A percentile compares a stretch with the other conserved stretches of the same genome.
Conservation (phyloP, 352 stramenopile species). For the Globisporangium solare region DNA sequence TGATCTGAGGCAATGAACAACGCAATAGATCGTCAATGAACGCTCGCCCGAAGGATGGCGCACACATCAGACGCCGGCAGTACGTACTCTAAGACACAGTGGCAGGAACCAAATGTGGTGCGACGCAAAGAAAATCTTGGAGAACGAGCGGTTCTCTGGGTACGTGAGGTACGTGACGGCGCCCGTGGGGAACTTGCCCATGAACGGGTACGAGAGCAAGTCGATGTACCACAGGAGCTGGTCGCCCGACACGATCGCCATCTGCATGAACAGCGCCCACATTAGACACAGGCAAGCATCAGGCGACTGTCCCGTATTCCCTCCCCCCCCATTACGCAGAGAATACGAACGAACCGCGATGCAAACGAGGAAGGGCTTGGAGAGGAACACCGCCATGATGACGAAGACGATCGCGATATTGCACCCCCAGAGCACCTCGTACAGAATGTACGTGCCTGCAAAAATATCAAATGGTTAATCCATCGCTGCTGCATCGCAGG, state of each 20-base stretch:
- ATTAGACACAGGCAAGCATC: too few species aligned
- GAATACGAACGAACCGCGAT: slow-evolving; percentile 39
- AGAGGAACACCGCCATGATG: slow-evolving; percentile 59
- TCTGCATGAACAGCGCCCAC: slow-evolving; percentile 29
- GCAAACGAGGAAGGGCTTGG: slow-evolving; percentile 80
- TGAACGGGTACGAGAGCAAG: slow-evolving; percentile 61
- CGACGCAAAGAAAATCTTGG: slow-evolving; percentile 77
- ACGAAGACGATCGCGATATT: slow-evolving; percentile 73
- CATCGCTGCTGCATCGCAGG: too few species aligned
- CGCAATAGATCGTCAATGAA: not conserved
- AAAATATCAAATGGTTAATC: slow-evolving; percentile 33
- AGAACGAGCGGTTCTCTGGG: slow-evolving; percentile 73
- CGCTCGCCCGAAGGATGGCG: not conserved
- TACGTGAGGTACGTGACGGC: slow-evolving; percentile 90
- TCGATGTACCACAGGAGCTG: slow-evolving; percentile 93
- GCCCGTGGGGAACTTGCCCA: slow-evolving; percentile 84
- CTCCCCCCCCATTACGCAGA: too few species aligned
- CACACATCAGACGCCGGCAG: not conserved
- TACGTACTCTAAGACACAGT: slow-evolving; percentile 67
- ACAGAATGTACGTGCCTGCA: slow-evolving; percentile 69
- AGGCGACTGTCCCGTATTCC: too few species aligned
- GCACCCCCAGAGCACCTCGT: slow-evolving; percentile 79
- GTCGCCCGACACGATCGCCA: slow-evolving; percentile 90
- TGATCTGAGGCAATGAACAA: slow-evolving; percentile 44
- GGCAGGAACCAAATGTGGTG: slow-evolving; percentile 84